Conservation (phyloP, 257 asterid genomes). For the Nicotiana paniculata region DNA sequence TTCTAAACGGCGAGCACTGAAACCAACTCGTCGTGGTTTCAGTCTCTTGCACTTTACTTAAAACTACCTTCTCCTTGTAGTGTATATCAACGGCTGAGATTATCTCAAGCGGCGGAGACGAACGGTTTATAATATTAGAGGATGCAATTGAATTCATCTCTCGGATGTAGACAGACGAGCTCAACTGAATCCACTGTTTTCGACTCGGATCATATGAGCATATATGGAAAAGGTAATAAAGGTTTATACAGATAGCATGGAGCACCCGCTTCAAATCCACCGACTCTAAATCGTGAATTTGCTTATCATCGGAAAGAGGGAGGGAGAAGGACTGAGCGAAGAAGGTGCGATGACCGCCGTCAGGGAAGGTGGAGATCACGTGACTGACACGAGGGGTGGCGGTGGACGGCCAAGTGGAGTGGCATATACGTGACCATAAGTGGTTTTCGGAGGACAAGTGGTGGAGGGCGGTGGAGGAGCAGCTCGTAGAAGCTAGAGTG, state of each 20-base stretch:
- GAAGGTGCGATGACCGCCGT: conserved; percentile 63
- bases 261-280: not conserved
- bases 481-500: conserved; percentile 46
- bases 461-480: conserved; percentile 57
- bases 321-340: conserved; percentile 50
- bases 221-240: not conserved
- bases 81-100: conserved; percentile 75
- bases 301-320: not conserved
- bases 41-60: conserved; percentile 44
- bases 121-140: not conserved
- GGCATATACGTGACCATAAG: conserved; percentile 59
- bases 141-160: not conserved
- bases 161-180: not conserved
- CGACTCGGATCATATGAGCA: not conserved
- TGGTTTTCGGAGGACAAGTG: conserved; percentile 40
- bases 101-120: conserved; percentile 32
- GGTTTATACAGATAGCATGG: not conserved
- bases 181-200: not conserved
- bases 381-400: conserved; percentile 28
- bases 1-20: conserved; percentile 74
- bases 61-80: conserved; percentile 31
- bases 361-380: conserved; percentile 46
- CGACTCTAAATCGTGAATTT: not conserved
- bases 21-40: conserved; percentile 71
- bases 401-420: conserved; percentile 81